These are phyloP conservation scores for Yamadazyma sp. DNA, from an alignment of 1,139 yeast species.

Conservation along the genomic window DNA sequence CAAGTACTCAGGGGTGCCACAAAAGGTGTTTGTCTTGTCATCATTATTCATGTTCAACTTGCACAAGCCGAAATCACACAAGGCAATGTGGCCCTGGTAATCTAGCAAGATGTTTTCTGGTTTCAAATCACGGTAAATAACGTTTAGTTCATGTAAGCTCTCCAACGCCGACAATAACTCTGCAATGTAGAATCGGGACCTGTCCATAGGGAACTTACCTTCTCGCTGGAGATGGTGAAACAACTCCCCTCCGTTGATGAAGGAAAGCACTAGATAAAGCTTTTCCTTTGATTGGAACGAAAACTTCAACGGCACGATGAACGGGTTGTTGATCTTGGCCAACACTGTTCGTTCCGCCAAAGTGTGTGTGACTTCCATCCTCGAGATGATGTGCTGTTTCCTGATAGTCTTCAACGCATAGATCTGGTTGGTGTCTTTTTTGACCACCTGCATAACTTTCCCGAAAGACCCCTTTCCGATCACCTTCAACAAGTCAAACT, in stretches of 20 bases:
- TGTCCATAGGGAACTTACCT: conserved; percentile 83
- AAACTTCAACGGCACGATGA: conserved; percentile 94
- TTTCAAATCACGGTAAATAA: conserved; percentile 90
- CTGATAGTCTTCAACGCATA: conserved; percentile 93
- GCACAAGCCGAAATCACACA: conserved; percentile 96
- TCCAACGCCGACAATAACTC: conserved; percentile 91
- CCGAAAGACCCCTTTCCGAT: conserved; percentile 98
- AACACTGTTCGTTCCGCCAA: conserved; percentile 93
- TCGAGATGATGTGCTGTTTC: conserved; percentile 89
- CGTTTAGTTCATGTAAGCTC: conserved; percentile 84
- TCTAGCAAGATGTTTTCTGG: conserved; percentile 93
- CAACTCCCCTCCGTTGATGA: conserved; percentile 95
- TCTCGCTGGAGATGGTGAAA: conserved; percentile 93
- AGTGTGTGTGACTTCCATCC: conserved; percentile 95
- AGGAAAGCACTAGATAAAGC: conserved; percentile 83
- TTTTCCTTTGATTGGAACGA: conserved; percentile 96
- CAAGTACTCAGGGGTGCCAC: conserved; percentile 95
- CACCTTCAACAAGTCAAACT: conserved; percentile 88
- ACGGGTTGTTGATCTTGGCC: conserved; percentile 93
- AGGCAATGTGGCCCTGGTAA: conserved; percentile 95
- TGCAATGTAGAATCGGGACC: conserved; percentile 92
- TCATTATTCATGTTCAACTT: conserved; percentile 88
- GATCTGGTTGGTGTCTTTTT: conserved; percentile 89
- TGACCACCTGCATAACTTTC: conserved; percentile 96
- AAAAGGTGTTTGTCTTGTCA: conserved; percentile 89